A percentile compares a stretch with the other conserved stretches of the same genome.
Evolutionary conservation across 2,329 filamentous ascomycete genomes (phyloP).

Genomic region (Fusarium sp.): DNA sequence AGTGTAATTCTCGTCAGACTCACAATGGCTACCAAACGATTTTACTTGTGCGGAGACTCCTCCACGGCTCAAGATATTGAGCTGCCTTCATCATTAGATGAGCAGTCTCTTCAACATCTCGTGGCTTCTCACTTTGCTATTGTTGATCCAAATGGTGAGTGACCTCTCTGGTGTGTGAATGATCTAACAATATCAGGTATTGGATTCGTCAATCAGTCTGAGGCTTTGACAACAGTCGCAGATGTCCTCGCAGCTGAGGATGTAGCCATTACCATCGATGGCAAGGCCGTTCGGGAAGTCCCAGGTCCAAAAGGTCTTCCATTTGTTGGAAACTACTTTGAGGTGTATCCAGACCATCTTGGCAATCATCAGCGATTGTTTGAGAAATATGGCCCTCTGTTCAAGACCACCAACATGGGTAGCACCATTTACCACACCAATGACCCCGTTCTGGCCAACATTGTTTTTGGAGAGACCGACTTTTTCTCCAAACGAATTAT

Average conservation of each 20-base stretch:
- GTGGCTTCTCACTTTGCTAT: constrained; percentile 58
- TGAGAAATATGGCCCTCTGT: constrained; percentile 63
- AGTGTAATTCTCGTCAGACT: background rate
- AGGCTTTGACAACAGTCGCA: constrained; percentile 47
- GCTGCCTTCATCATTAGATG: constrained; percentile 49
- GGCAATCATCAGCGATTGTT: constrained; percentile 69
- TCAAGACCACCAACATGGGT: constrained; percentile 66
- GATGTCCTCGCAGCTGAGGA: constrained; percentile 51
- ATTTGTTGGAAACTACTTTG: constrained; percentile 65
- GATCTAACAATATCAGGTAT: constrained; percentile 47
- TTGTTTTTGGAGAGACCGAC: constrained; percentile 62
- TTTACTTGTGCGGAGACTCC: constrained; percentile 56
- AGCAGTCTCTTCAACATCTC: constrained; percentile 54
- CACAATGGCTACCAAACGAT: constrained; percentile 53
- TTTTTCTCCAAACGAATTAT: constrained; percentile 67
- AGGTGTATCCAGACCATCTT: constrained; percentile 68
- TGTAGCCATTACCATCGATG: constrained; percentile 61
- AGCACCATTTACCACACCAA: constrained; percentile 63
- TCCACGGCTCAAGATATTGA: constrained; percentile 54
- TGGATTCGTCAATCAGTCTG: constrained; percentile 51
- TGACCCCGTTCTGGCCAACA: constrained; percentile 58
- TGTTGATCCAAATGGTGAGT: constrained; percentile 55
- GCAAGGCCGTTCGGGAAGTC: constrained; percentile 60
- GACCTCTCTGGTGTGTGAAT: fast-evolving
- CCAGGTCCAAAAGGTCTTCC: constrained; percentile 63